Percentiles rank a stretch among this genome's conserved stretches.
phyloP scores from a whole-genome alignment of 176 grass and related monocot genomes.

The Chloris gayana region DNA sequence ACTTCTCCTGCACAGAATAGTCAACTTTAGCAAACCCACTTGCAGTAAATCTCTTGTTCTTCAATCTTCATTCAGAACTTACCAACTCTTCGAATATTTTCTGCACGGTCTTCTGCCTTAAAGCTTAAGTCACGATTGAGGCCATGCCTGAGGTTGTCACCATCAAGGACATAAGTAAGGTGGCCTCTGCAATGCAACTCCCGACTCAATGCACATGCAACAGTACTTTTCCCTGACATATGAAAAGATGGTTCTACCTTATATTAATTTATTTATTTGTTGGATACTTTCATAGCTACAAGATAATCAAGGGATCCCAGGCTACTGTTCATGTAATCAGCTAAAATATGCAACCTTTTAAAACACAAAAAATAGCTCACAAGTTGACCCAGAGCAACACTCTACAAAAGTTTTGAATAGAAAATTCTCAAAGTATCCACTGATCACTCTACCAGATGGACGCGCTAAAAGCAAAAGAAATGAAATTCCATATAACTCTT shows the following conservation, averaged over 20 bases:
- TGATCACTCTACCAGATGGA: background rate
- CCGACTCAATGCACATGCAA: constrained; percentile 79
- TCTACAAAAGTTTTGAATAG: background rate
- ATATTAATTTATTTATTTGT: constrained; percentile 28
- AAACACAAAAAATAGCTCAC: constrained; percentile 12
- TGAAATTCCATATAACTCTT: background rate
- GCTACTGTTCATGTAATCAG: constrained; percentile 23
- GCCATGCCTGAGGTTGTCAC: constrained; percentile 90
- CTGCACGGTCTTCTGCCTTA: constrained; percentile 80
- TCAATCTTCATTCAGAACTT: constrained; percentile 35
- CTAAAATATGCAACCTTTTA: constrained; percentile 28
- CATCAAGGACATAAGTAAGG: constrained; percentile 76
- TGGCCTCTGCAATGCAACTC: constrained; percentile 77
- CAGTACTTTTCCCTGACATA: constrained; percentile 83
- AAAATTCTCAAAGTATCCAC: constrained; percentile 10
- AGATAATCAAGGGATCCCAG: constrained; percentile 20
- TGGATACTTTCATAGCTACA: constrained; percentile 22
- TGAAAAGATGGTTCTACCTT: constrained; percentile 37
- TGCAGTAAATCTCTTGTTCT: background rate
- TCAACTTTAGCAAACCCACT: constrained; percentile 27
- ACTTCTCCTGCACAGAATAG: constrained; percentile 75
- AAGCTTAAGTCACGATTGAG: constrained; percentile 80
- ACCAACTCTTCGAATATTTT: constrained; percentile 91
- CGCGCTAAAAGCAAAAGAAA: constrained; percentile 20
- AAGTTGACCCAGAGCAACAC: constrained; percentile 1